These are phyloP conservation scores for Naganishia liquefaciens DNA, from an alignment of 1,284 basidiomycete genomes.

Conservation along the genomic window DNA sequence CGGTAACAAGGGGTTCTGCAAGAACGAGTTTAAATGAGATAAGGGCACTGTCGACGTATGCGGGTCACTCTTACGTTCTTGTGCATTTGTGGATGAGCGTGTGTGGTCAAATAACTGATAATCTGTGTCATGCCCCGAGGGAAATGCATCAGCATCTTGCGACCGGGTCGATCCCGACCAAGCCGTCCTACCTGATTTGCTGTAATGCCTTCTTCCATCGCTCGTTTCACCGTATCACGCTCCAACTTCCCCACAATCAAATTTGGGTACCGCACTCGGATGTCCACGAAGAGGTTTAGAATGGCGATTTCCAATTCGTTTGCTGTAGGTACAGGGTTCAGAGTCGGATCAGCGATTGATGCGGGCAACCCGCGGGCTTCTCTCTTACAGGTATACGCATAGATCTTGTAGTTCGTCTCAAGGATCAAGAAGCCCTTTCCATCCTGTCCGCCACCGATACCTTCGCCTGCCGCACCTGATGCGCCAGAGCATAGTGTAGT, in stretches of 20 bases:
- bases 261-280: conserved; percentile 94
- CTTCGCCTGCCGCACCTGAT: neutral
- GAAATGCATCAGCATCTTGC: neutral
- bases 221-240: conserved; percentile 90
- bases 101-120: conserved; percentile 88
- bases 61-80: conserved; percentile 66
- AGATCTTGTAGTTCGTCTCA: conserved; percentile 97
- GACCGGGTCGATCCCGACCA: neutral
- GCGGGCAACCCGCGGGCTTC: neutral
- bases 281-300: conserved; percentile 86
- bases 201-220: conserved; percentile 90
- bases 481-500: conserved; percentile 72
- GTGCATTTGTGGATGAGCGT: conserved; percentile 98
- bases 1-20: conserved; percentile 80
- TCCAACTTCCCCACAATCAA: conserved; percentile 93
- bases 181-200: conserved; percentile 76
- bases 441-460: conserved; percentile 37
- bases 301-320: conserved; percentile 96
- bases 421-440: conserved; percentile 89
- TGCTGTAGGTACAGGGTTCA: conserved; percentile 57
- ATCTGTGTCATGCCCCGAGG: conserved; percentile 61
- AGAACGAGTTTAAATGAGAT: neutral
- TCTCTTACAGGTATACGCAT: conserved; percentile 87
- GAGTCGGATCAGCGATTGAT: conserved; percentile 4
- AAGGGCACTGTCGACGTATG: no score